These are phyloP conservation scores for Chlamydomonas schloesseri DNA, from an alignment of 139 green algal species.

Conservation along the genomic window DNA sequence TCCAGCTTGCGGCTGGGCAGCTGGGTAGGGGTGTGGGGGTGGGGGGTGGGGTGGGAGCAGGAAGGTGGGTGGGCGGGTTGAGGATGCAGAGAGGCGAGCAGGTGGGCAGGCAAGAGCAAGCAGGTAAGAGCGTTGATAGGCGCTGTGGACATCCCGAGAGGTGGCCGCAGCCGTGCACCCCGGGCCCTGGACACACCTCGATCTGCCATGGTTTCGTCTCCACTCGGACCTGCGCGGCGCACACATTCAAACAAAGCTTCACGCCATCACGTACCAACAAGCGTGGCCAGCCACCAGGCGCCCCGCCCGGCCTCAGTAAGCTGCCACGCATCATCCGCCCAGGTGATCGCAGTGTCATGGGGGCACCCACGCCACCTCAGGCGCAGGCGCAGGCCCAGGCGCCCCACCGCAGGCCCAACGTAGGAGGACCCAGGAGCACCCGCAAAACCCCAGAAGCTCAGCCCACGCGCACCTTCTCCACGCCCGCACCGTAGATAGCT, in stretches of 20 bases:
- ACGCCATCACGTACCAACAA: no score
- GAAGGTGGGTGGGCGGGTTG: not conserved
- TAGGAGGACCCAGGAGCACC: no score
- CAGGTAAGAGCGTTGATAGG: not conserved
- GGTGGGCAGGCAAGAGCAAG: not conserved
- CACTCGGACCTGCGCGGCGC: conserved; percentile 78
- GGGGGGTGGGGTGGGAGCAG: not conserved
- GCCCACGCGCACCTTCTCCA: conserved; percentile 89
- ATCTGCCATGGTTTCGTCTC: conserved; percentile 97
- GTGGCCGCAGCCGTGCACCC: no score
- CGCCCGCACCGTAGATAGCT: conserved; percentile 91
- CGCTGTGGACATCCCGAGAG: no score
- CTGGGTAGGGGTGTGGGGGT: conserved; percentile 52
- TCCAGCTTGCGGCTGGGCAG: conserved; percentile 92
- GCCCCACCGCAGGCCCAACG: no score
- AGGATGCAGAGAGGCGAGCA: not conserved
- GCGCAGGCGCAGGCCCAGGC: no score
- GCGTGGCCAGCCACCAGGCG: not conserved
- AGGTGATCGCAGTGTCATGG: no score
- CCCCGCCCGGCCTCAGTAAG: no score
- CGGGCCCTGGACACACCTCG: conserved; percentile 51
- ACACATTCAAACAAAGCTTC: no score
- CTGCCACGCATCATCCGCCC: no score
- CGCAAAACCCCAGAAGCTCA: no score
- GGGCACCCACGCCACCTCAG: no score